A percentile compares a stretch with the other conserved stretches of the same genome.
Conservation (phyloP, 164 flowering plant species). For the Pachysandra terminalis region DNA sequence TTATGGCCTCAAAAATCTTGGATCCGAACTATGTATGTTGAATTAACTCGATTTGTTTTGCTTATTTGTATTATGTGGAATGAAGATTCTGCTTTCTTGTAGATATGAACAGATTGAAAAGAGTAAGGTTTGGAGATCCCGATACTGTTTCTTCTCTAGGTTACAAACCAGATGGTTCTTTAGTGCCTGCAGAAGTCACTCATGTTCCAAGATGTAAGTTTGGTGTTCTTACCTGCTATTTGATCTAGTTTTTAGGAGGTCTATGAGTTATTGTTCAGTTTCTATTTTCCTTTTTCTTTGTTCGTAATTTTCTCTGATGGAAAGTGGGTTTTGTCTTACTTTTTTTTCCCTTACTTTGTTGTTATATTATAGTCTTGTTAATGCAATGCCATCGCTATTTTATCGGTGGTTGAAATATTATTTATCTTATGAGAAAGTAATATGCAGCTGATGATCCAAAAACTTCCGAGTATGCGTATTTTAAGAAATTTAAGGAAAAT, state of each 20-base stretch:
- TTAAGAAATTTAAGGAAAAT: conserved; percentile 47
- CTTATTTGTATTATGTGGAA: neutral
- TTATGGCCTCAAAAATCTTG: neutral
- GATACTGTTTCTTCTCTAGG: conserved; percentile 13
- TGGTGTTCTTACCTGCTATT: neutral
- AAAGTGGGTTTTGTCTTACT: too few relatives aligned
- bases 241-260: conserved; percentile 1
- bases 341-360: too few relatives aligned
- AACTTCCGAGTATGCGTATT: conserved; percentile 74
- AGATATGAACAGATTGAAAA: conserved; percentile 28
- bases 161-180: conserved; percentile 17
- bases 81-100: conserved; percentile 10
- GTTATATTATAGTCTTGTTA: too few relatives aligned
- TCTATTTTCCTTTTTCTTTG: neutral
- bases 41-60: neutral
- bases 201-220: conserved; percentile 26
- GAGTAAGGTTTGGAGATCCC: conserved; percentile 24
- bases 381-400: too few relatives aligned
- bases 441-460: conserved; percentile 52
- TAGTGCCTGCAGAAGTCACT: conserved; percentile 11
- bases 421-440: conserved; percentile 8
- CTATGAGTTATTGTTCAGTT: neutral
- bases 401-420: too few relatives aligned
- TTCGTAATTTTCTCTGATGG: neutral
- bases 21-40: neutral